Conservation (phyloP, 1,284 basidiomycete genomes). For the Rhodotorula sp. region DNA sequence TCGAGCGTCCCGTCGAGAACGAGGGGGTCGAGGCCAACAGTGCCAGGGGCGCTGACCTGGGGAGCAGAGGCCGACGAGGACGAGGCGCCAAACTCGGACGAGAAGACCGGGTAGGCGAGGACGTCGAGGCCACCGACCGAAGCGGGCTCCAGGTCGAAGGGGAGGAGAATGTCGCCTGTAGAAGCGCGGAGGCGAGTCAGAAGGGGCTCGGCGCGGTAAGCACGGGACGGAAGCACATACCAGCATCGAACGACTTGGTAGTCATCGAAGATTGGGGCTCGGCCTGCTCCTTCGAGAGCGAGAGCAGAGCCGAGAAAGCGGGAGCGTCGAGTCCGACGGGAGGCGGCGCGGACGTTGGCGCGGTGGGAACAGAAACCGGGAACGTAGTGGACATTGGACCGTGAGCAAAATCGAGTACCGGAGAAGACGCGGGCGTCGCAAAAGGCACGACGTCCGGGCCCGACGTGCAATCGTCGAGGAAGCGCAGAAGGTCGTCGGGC, state of each 20-base stretch:
- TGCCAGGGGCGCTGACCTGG: no score
- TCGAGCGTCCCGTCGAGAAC: conserved; percentile 26
- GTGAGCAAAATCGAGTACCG: not conserved
- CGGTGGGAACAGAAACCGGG: not conserved
- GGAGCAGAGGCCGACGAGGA: not conserved
- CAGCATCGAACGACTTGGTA: conserved; percentile 21
- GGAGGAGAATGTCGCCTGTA: conserved; percentile 21
- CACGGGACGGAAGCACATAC: conserved; percentile 1
- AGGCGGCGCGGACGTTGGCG: not conserved
- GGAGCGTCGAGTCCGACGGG: not conserved
- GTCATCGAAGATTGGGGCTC: conserved; percentile 7
- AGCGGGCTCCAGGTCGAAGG: conserved; percentile 22
- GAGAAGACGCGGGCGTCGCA: conserved; percentile 5
- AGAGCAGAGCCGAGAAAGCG: not conserved
- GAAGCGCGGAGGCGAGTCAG: not conserved
- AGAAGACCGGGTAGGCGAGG: conserved; percentile 16
- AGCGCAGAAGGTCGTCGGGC: conserved; percentile 14
- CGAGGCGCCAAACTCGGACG: not conserved
- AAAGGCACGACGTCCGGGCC: not conserved
- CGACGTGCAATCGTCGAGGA: conserved; percentile 18
- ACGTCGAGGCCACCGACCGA: not conserved
- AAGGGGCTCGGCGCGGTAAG: no score
- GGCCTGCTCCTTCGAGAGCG: not conserved
- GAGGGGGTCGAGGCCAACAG: not conserved
- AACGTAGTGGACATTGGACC: conserved; percentile 12